Base-by-base conservation (phyloP, 495 filamentous ascomycete species). In the Neurospora sp. region DNA sequence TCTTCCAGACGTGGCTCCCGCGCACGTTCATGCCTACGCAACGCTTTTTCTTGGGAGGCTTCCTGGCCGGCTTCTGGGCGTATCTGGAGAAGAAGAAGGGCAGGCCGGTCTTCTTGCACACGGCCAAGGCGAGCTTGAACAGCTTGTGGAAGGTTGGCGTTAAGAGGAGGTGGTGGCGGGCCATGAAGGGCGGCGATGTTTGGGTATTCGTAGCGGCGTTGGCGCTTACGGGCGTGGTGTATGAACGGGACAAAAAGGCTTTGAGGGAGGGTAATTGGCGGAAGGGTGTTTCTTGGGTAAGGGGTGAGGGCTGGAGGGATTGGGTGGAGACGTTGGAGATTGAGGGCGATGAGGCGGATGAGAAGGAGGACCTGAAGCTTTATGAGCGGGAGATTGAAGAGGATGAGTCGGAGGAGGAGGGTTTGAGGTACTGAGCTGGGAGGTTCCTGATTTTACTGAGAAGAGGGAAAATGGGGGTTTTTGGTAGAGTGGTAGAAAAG, bases 101-200 rank as follows among this genome's bases (percentile, higher is more conserved):
- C 45, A 78, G 90, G 8, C 81, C 82, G 4, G 87, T 89, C 71
- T 92, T 92, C 79, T 74, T 97, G 74, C 93, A 94, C 75, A 88
- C 88, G 59, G 89, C 90, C 72, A 86, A 94, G 27, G 78, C 89
- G 9, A 92, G 91, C 45, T 82, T 97, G 39, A 92, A 97, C 76
- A 91, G 87, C 42, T 78, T 92, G 59, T 98, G 93, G 93, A 97
- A 97, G 84, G 91, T 97, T 0, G 92, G 94, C 12, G 88, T 90
- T 68, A 98, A 98, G 87, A 85, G 89, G 41, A 87, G 92, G 4
- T 90, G 90, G 85, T 96, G 95, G 92, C 88, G 85, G 71, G 92
- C 92, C 8, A 84, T 95, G 78, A 89, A 86, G 69, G 89, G 91
- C 39, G 94, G 94, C 6, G 95, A 98, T 81, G 87, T 98, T 35